A percentile compares a stretch with the other conserved stretches of the same genome.
Evolutionary conservation across 139 green algal genomes (phyloP).

Genomic region (Marvania coccoides): DNA sequence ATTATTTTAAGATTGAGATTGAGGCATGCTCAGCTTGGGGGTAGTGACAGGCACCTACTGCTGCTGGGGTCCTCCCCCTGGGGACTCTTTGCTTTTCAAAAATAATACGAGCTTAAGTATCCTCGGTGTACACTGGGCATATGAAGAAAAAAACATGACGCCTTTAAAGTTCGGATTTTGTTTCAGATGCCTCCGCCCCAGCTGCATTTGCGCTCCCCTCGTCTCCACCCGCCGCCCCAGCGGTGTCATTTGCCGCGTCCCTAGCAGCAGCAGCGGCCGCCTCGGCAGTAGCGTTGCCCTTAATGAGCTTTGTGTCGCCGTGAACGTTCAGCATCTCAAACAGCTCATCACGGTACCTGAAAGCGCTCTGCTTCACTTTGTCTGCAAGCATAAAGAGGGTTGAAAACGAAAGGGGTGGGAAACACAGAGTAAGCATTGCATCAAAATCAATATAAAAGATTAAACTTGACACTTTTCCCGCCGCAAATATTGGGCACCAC

Average conservation of each 20-base stretch:
- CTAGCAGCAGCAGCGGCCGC: not conserved
- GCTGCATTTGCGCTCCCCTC: not conserved
- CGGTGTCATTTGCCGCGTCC: not conserved
- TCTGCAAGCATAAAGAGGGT: not conserved
- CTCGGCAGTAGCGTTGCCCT: not conserved
- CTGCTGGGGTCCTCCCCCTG: too few relatives aligned
- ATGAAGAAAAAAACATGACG: too few relatives aligned
- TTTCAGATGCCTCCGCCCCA: not conserved
- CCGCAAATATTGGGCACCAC: too few relatives aligned
- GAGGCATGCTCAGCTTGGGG: too few relatives aligned
- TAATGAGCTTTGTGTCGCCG: constrained; percentile 2
- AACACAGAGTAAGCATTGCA: not conserved
- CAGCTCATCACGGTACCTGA: constrained; percentile 19
- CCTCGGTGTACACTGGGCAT: too few relatives aligned
- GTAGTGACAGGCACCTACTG: too few relatives aligned
- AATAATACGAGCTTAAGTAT: too few relatives aligned
- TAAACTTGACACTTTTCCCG: not conserved
- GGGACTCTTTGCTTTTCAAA: too few relatives aligned
- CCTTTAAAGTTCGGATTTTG: too few relatives aligned
- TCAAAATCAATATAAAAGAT: not conserved
- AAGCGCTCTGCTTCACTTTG: constrained; percentile 9
- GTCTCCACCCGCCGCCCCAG: not conserved
- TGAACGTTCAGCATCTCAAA: constrained; percentile 24
- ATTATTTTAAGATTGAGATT: too few relatives aligned
- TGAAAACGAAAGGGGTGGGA: not conserved